Conservation (phyloP, 2,329 filamentous ascomycete genomes). For the Mycocentrospora acerina region DNA sequence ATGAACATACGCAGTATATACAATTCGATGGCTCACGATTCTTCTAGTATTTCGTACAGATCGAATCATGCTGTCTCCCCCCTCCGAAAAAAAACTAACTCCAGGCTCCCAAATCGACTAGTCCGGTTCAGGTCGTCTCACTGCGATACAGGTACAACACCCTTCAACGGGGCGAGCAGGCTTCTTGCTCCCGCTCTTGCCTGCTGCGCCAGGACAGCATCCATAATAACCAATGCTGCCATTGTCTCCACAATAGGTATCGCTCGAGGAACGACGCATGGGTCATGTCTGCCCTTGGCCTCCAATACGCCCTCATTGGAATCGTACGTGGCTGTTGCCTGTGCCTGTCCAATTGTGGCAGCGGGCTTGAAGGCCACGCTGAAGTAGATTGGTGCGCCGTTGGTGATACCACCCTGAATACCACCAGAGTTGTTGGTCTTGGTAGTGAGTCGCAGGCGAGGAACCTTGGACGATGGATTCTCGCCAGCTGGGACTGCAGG, state of each 20-base stretch:
- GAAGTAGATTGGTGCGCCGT: constrained; percentile 94
- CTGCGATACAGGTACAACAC: constrained; percentile 36
- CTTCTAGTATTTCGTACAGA: too few species aligned
- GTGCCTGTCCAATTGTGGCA: constrained; percentile 87
- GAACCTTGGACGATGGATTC: constrained; percentile 44
- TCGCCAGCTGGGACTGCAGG: constrained; percentile 50
- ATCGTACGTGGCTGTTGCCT: constrained; percentile 79
- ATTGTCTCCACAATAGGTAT: constrained; percentile 90
- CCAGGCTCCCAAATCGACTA: constrained; percentile 1
- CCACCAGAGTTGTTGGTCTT: constrained; percentile 95
- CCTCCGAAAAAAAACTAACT: background rate
- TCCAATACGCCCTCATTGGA: constrained; percentile 74
- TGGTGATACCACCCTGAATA: constrained; percentile 93
- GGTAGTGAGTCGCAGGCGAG: constrained; percentile 68
- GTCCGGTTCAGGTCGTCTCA: background rate
- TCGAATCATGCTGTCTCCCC: too few species aligned
- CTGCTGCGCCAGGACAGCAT: constrained; percentile 82
- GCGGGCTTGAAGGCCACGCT: constrained; percentile 92
- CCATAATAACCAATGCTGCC: constrained; percentile 84
- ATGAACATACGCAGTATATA: too few species aligned
- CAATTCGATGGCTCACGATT: too few species aligned
- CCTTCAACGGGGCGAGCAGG: constrained; percentile 41
- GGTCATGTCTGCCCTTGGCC: constrained; percentile 92
- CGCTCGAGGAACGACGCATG: constrained; percentile 85
- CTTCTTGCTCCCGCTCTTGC: constrained; percentile 49